Evolutionary conservation across 306 rosid genomes (phyloP).

Genomic region (Corylus avellana): DNA sequence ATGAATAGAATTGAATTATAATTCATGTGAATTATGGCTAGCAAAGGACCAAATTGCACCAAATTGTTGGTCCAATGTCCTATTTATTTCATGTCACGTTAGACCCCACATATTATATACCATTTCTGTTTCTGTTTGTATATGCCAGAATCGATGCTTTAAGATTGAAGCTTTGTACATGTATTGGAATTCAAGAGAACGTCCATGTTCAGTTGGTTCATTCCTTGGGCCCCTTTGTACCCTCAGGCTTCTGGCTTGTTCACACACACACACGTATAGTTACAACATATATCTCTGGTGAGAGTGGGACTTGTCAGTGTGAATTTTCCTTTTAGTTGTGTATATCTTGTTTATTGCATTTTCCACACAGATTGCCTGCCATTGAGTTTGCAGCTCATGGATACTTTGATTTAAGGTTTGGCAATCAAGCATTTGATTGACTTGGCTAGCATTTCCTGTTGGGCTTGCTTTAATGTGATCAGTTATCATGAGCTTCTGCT

Average conservation of each 20-base stretch:
- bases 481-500: neutral
- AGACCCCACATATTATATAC: neutral
- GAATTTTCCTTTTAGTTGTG: neutral
- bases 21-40: neutral
- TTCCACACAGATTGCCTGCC: neutral
- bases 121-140: neutral
- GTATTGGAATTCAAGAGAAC: neutral
- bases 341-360: neutral
- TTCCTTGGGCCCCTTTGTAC: neutral
- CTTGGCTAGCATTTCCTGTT: neutral
- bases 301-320: neutral
- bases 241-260: neutral
- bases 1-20: neutral
- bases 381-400: slow-evolving; percentile 1
- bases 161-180: neutral
- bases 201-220: neutral
- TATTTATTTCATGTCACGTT: neutral
- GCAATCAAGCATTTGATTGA: neutral
- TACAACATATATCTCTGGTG: neutral
- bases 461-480: neutral
- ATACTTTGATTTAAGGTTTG: neutral
- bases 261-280: neutral
- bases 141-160: neutral
- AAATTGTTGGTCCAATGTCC: neutral
- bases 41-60: no score